Evolutionary conservation across 352 stramenopile genomes (phyloP).

Genomic region (Globisporangium abappressorium): DNA sequence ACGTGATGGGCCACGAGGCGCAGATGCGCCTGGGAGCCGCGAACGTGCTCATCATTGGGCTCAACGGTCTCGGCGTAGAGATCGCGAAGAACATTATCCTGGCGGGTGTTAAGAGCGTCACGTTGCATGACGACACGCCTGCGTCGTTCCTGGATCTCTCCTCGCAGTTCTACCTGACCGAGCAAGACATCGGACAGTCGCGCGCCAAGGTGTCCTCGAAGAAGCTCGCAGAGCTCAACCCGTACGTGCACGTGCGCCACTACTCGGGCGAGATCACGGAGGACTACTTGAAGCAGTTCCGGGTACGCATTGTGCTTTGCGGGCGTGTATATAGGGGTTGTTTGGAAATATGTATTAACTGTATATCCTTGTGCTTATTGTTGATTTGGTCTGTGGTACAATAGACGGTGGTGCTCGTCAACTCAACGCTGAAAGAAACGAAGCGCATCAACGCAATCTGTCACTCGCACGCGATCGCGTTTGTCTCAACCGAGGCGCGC

Average conservation of each 20-base stretch:
- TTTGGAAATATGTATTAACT: not conserved
- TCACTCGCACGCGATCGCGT: constrained; percentile 81
- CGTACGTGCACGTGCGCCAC: constrained; percentile 90
- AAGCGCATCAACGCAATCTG: constrained; percentile 83
- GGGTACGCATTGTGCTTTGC: constrained; percentile 39
- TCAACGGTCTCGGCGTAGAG: constrained; percentile 95
- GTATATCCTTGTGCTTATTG: not conserved
- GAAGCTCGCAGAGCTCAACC: constrained; percentile 96
- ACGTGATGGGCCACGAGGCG: constrained; percentile 99
- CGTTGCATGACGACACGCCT: constrained; percentile 91
- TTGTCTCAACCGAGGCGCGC: constrained; percentile 90
- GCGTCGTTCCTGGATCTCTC: constrained; percentile 88
- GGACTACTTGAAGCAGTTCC: constrained; percentile 64
- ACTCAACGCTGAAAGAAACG: constrained; percentile 66
- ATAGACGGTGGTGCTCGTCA: constrained; percentile 75
- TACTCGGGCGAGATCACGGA: constrained; percentile 71
- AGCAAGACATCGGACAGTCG: constrained; percentile 82
- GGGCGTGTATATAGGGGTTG: not conserved
- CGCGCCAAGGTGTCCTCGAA: constrained; percentile 83
- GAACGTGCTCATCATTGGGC: constrained; percentile 94
- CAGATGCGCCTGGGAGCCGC: constrained; percentile 95
- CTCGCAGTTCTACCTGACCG: constrained; percentile 95
- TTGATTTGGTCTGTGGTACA: not conserved
- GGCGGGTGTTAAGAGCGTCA: constrained; percentile 93
- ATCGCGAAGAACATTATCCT: constrained; percentile 99